Evolutionary conservation across 352 stramenopile genomes (phyloP).

Genomic region (Plasmopara halstedii): DNA sequence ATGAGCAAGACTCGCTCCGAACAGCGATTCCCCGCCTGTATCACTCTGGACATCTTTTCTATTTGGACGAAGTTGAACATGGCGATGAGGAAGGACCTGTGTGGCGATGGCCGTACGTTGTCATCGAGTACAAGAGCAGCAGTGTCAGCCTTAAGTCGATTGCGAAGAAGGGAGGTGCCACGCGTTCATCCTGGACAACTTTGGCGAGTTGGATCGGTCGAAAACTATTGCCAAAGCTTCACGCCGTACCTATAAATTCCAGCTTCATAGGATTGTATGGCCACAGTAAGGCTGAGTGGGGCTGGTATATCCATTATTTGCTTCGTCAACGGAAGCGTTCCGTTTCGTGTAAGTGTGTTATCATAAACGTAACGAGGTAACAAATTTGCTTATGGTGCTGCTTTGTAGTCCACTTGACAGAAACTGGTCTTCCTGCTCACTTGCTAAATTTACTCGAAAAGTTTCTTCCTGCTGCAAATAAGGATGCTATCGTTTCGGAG

Average conservation of each 20-base stretch:
- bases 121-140: slow-evolving; percentile 58
- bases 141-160: slow-evolving; percentile 44
- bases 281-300: slow-evolving; percentile 58
- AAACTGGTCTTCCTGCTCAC: slow-evolving; percentile 47
- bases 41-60: slow-evolving; percentile 41
- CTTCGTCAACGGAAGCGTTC: slow-evolving; percentile 52
- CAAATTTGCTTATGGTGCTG: slow-evolving; percentile 6
- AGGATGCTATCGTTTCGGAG: slow-evolving; percentile 19
- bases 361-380: neutral
- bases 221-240: slow-evolving; percentile 52
- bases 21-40: slow-evolving; percentile 44
- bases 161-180: slow-evolving; percentile 45
- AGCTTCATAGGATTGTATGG: slow-evolving; percentile 43
- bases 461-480: slow-evolving; percentile 39
- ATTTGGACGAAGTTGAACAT: slow-evolving; percentile 59
- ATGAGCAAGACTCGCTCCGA: slow-evolving; percentile 9
- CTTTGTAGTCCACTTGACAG: slow-evolving; percentile 48
- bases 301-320: slow-evolving; percentile 81
- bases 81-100: slow-evolving; percentile 52
- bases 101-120: slow-evolving; percentile 82
- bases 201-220: slow-evolving; percentile 54
- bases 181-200: slow-evolving; percentile 34
- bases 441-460: slow-evolving; percentile 50
- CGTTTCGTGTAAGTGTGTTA: slow-evolving; percentile 51
- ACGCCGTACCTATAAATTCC: slow-evolving; percentile 43